Evolutionary conservation across 192 early-diverging fungal genomes (phyloP).

Genomic region (Coemansia sp.): DNA sequence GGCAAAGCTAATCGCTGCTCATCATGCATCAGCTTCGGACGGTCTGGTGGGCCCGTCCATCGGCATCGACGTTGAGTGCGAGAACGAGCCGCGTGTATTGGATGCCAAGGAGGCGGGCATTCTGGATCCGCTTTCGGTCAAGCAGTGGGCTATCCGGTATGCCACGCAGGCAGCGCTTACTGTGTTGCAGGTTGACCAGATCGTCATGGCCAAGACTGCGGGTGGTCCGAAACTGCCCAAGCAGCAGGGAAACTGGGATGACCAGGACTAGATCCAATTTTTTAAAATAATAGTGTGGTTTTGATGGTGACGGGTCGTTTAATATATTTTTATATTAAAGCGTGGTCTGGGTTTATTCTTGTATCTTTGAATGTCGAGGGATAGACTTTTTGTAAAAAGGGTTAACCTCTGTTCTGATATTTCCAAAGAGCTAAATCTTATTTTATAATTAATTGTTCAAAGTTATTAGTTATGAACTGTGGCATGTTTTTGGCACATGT

Average conservation of each 20-base stretch:
- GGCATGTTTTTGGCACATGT: neutral
- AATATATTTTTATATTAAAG: too few species aligned
- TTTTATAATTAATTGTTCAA: too few species aligned
- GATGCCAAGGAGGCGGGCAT: slow-evolving; percentile 76
- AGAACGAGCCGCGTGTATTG: slow-evolving; percentile 36
- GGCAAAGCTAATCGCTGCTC: slow-evolving; percentile 89
- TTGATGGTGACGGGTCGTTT: too few species aligned
- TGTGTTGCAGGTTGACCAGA: slow-evolving; percentile 95
- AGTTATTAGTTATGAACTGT: neutral
- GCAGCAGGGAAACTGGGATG: slow-evolving; percentile 80
- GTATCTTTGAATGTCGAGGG: too few species aligned
- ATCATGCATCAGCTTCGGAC: slow-evolving; percentile 57
- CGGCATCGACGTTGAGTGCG: slow-evolving; percentile 84
- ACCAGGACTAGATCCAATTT: slow-evolving; percentile 45
- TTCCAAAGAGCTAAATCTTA: too few species aligned
- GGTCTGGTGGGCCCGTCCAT: slow-evolving; percentile 26
- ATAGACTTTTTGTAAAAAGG: too few species aligned
- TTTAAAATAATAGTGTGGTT: too few species aligned
- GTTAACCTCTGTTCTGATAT: too few species aligned
- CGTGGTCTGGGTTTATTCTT: too few species aligned
- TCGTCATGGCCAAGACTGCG: slow-evolving; percentile 98
- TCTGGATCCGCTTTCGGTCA: slow-evolving; percentile 77
- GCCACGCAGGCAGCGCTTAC: slow-evolving; percentile 92
- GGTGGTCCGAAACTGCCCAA: slow-evolving; percentile 92
- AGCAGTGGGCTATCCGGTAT: slow-evolving; percentile 86